Evolutionary conservation across 2,329 filamentous ascomycete species (phyloP).

Genomic region (Scortechinia acanthostroma): DNA sequence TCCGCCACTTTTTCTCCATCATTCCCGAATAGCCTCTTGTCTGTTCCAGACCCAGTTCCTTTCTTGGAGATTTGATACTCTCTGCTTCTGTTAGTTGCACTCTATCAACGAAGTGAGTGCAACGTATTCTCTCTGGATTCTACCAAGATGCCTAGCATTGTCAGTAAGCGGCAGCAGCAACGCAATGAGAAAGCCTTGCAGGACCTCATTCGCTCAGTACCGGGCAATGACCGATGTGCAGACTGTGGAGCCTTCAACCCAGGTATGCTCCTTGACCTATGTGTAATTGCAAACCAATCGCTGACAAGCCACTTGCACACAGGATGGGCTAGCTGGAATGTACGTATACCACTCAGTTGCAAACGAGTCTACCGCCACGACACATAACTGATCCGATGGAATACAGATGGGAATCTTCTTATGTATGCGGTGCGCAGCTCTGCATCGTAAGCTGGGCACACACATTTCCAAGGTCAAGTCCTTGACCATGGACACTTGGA

Average conservation of each 20-base stretch:
- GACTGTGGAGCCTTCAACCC: slow-evolving; percentile 89
- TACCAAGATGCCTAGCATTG: slow-evolving; percentile 55
- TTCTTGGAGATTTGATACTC: too few relatives aligned
- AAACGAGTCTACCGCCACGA: slow-evolving; percentile 4
- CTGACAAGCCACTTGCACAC: slow-evolving; percentile 7
- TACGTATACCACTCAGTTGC: slow-evolving; percentile 44
- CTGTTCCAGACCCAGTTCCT: too few relatives aligned
- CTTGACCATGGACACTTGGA: slow-evolving; percentile 96
- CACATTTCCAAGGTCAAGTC: slow-evolving; percentile 99
- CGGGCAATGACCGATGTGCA: slow-evolving; percentile 88
- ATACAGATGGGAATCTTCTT: slow-evolving; percentile 83
- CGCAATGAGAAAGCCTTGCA: slow-evolving; percentile 90
- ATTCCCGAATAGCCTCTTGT: too few relatives aligned
- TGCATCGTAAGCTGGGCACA: slow-evolving; percentile 93
- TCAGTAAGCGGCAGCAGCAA: slow-evolving; percentile 95
- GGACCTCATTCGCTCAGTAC: slow-evolving; percentile 74
- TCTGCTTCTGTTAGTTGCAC: too few relatives aligned
- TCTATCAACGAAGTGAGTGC: slow-evolving; percentile 22
- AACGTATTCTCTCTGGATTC: slow-evolving; percentile 26
- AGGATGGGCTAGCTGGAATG: slow-evolving; percentile 97
- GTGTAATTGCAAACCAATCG: slow-evolving; percentile 6
- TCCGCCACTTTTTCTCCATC: too few relatives aligned
- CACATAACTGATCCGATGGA: slow-evolving; percentile 7
- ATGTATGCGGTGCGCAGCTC: slow-evolving; percentile 91
- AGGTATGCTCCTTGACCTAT: slow-evolving; percentile 44